Evolutionary conservation across 1,284 basidiomycete species (phyloP), one percentile per base, ranked within the genome.

Genomic region (Cryptococcus sp.): DNA sequence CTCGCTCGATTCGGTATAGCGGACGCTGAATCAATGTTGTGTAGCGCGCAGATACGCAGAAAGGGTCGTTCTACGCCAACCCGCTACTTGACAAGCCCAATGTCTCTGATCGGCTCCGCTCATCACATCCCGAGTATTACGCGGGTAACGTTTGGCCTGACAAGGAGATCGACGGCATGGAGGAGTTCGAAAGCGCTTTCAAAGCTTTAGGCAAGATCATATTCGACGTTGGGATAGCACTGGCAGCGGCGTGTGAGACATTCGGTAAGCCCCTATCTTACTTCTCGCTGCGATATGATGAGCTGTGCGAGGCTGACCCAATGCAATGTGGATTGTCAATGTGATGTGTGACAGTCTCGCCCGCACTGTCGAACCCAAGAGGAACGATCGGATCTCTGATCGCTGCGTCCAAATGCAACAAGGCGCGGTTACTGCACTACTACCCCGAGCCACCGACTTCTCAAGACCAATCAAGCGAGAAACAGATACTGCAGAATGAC

Each of bases 11-110:
- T n/a, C 13, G 13, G 2, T 6, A n/a, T n/a, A n/a, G n/a, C 40
- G 10, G 11, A 13, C 7, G 42, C 42, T 45, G 42, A 45, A 5
- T 5, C 5, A 45, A 3, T 13, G 8, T 35, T 0, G 20, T 30
- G 16, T 55, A 77, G 75, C 61, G 64, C 16, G 71, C 77, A 10
- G 93, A 95, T 76, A 82, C 83, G 1, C 81, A 93, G 62, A 95
- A 96, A 75, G 93, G 93, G 2, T 91, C 89, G 0, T 97, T 86
- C 79, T 97, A 97, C 74, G 91, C 90, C 47, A 96, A 96, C 70
- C 91, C 91, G 3, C 78, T 88, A 16, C 71, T 87, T 1, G 89
- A 92, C 57, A 68, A 74, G 20, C 85, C 88, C 0, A 76, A 81
- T 30, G 86, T 91, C 3, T 77, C 85, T 13, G 75, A 81, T 1